Base-by-base conservation (phyloP, 345 rosid genomes). In the Melaleuca alternifolia region DNA sequence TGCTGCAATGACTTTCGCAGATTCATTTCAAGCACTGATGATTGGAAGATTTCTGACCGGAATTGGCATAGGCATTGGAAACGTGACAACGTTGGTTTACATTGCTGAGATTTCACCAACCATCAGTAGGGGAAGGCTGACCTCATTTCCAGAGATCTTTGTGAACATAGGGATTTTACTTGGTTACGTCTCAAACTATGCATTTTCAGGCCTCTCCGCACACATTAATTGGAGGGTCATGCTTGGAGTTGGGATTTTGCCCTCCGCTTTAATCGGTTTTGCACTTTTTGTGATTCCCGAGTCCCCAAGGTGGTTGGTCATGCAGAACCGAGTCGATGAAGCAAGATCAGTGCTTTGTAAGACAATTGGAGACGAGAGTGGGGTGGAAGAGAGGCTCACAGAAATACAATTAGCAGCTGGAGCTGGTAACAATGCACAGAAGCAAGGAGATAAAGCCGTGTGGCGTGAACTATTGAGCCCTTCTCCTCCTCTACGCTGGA, bases 201-300 rank as follows among this genome's bases (percentile, higher is more conserved):
- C 93, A 28, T 96, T 96, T 87, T 93, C 98, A 3, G 94, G 93
- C 51, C 91, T 96, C 54, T 88, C 98, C 13, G 94, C 85, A n/a
- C 95, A 95, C 85, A 90, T 88, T 87, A 94, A 90, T 88, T 96
- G 99, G 99, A 93, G 98, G 89, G 89, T 96, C 62, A 95, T 96
- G 99, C 95, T 96, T 51, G 99, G 95, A 5, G 96, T 95, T 11
- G 98, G 99, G 83, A 93, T 93, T 86, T 88, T 95, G 85, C 99
- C 99, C 14, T 94, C 98, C 0, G 84, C 94, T 41, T 92, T 95
- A 87, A 93, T 95, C 56, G 98, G 93, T 30, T 85, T 92, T 79
- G 94, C 99, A 8, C 93, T 96, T 28, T 96, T 93, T 51, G 85
- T 96, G 62, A 96, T 96, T 90, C 99, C 99, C 1, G 98, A 96